Evolutionary conservation across 1,139 yeast species (phyloP).

Genomic region (Geotrichum candidum): DNA sequence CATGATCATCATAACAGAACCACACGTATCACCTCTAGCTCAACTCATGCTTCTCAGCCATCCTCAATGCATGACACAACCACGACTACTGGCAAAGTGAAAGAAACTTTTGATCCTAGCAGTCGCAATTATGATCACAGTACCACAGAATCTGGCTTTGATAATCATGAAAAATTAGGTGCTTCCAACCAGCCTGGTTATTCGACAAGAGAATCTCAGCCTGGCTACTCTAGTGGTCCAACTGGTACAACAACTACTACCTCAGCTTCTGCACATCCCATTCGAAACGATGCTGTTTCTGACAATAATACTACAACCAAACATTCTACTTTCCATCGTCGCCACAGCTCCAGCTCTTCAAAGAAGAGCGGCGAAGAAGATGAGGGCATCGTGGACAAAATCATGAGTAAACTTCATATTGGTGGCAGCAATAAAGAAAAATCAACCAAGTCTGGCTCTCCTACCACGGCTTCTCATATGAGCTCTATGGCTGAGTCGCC

Average conservation of each 20-base stretch:
- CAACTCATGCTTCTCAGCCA: background rate
- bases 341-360: background rate
- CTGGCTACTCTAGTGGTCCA: background rate
- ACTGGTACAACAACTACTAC: slow-evolving; percentile 7
- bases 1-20: background rate
- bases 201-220: background rate
- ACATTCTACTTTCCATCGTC: background rate
- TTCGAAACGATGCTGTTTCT: background rate
- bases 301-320: background rate
- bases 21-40: background rate
- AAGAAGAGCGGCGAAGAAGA: background rate
- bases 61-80: slow-evolving; percentile 8
- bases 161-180: background rate
- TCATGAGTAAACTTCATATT: slow-evolving; percentile 17
- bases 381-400: slow-evolving; percentile 10
- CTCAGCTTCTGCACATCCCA: background rate
- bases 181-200: background rate
- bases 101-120: slow-evolving; percentile 7
- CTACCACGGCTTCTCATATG: background rate
- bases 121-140: background rate
- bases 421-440: slow-evolving; percentile 5
- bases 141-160: background rate
- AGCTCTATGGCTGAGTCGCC: slow-evolving; percentile 10
- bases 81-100: slow-evolving; percentile 2
- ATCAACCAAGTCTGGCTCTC: background rate